Base-by-base conservation (phyloP, 768 basidiomycete species). In the Mycena vitilis region DNA sequence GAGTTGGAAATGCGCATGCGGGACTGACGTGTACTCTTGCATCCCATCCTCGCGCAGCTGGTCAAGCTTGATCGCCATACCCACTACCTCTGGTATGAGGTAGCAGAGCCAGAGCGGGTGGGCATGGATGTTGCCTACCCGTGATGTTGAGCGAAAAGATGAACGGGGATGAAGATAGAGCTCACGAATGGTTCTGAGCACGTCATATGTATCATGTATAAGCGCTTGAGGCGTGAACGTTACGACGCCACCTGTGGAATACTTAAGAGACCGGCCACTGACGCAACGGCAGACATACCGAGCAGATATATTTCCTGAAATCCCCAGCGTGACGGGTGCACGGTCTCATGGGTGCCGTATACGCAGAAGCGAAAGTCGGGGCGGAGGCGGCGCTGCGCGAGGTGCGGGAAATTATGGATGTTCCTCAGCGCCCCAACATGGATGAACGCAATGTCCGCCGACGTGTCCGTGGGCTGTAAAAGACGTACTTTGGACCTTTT, bases 31-130 rank as follows among this genome's bases (percentile, higher is more conserved):
- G 12, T 60, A 55, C 5, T 42, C 49, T 4, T 44, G 34, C 44
- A 48, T 54, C 8, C 55, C 66, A 37, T 65, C 60, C n/a, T 56
- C 54, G 30, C 63, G 53, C 6, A 20, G 18, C 18, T 65, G 38
- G 11, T 6, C 30, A 11, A 69, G 55, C n/a, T 60, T 40, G 5
- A 62, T 5, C 0, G 68, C 68, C 45, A 65, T 30, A 16, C 68
- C 68, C 13, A 69, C 15, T n/a, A 65, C 55, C 40, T 69, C 54
- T 18, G 68, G 68, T 2, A 60, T 25, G 34, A 65, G 30, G 22
- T 61, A 69, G 42, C 63, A 65, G 3, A 7, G n/a, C 68, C 68
- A 69, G 1, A 61, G 60, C n/a, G 68, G 68, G 25, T 69, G 68
- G 16, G 59, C 60, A 23, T 56, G n/a, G 8, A 65, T 37, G 5